phyloP scores from a whole-genome alignment of 805 yeast genomes.

The Saccharomycopsis fibuligera region DNA sequence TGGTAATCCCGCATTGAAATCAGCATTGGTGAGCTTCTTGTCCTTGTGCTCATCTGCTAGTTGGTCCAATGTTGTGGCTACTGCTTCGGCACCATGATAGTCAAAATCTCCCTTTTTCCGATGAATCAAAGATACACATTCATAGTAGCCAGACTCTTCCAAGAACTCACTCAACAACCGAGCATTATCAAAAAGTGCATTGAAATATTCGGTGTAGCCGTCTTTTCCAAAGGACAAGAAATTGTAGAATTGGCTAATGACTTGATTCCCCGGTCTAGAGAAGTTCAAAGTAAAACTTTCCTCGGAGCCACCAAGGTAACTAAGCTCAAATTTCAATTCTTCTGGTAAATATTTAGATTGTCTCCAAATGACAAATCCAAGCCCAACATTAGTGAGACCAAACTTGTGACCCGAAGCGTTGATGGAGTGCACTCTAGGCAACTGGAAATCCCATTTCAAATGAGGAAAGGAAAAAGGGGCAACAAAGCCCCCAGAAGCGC shows the following conservation, averaged over 20 bases:
- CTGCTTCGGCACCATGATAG: slow-evolving; percentile 23
- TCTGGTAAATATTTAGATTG: slow-evolving; percentile 58
- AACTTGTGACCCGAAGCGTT: slow-evolving; percentile 92
- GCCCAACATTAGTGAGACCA: slow-evolving; percentile 85
- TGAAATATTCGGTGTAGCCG: slow-evolving; percentile 65
- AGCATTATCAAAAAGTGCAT: slow-evolving; percentile 62
- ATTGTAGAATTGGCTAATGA: slow-evolving; percentile 80
- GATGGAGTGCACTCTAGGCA: slow-evolving; percentile 73
- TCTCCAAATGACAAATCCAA: slow-evolving; percentile 90
- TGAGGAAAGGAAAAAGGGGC: slow-evolving; percentile 81
- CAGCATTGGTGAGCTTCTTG: slow-evolving; percentile 4
- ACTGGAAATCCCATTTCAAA: slow-evolving; percentile 75
- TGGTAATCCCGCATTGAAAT: slow-evolving; percentile 73
- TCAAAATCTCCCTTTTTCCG: slow-evolving; percentile 37
- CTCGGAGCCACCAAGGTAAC: slow-evolving; percentile 83
- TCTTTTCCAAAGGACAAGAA: slow-evolving; percentile 61
- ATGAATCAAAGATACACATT: slow-evolving; percentile 73
- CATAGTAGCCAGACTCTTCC: slow-evolving; percentile 61
- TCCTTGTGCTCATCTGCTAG: slow-evolving; percentile 18
- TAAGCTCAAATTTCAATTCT: slow-evolving; percentile 66
- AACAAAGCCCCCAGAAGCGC: slow-evolving; percentile 85
- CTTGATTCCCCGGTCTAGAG: slow-evolving; percentile 90
- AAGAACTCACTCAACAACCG: slow-evolving; percentile 56
- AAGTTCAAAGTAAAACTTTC: slow-evolving; percentile 83
- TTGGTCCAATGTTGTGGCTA: slow-evolving; percentile 26